Evolutionary conservation across 345 rosid species (phyloP).

Genomic region (Microthlaspi erraticum): DNA sequence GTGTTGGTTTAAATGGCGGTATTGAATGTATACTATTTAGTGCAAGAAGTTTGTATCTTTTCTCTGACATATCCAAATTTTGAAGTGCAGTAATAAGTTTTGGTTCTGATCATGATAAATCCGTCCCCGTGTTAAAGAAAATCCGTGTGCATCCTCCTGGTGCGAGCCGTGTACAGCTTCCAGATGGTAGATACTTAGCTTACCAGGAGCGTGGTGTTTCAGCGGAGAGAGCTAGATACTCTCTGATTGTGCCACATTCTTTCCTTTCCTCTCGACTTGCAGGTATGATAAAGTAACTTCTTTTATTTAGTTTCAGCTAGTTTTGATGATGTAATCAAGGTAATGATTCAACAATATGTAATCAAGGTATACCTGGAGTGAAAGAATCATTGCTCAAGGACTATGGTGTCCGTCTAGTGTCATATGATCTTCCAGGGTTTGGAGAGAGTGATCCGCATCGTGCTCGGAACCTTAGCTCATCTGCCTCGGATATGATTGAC

Average conservation of each 20-base stretch:
- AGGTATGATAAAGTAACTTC: conserved; percentile 49
- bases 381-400: conserved; percentile 71
- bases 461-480: conserved; percentile 76
- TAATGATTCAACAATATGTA: conserved; percentile 19
- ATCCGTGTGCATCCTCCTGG: conserved; percentile 68
- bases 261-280: conserved; percentile 90
- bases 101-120: conserved; percentile 45
- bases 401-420: conserved; percentile 77
- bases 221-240: conserved; percentile 69
- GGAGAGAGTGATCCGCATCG: conserved; percentile 97
- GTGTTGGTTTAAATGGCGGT: neutral
- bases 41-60: conserved; percentile 13
- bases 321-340: neutral
- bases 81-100: conserved; percentile 66
- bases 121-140: conserved; percentile 55
- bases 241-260: conserved; percentile 72
- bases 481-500: conserved; percentile 73
- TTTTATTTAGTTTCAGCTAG: conserved; percentile 5
- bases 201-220: conserved; percentile 76
- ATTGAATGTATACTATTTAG: neutral
- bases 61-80: conserved; percentile 13
- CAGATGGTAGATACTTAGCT: conserved; percentile 86
- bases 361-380: conserved; percentile 79
- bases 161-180: conserved; percentile 69
- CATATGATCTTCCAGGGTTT: conserved; percentile 96